These are phyloP conservation scores for Neonectria faginata DNA, from an alignment of 2,329 filamentous ascomycete genomes.

Conservation along the genomic window DNA sequence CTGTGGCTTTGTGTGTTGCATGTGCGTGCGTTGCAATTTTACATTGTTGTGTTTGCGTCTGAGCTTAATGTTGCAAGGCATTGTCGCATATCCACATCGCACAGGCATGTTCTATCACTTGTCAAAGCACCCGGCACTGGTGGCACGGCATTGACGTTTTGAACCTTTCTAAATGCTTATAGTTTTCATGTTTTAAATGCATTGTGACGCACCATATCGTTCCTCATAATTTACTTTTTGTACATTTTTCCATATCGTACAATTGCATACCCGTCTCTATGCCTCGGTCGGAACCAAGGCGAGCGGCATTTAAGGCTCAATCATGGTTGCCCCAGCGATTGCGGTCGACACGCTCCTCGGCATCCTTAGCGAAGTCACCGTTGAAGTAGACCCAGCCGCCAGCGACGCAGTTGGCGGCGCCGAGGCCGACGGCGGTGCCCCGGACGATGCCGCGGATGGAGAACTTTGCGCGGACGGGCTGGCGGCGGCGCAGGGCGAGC, in stretches of 20 bases:
- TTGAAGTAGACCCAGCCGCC: conserved; percentile 65
- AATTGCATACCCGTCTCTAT: not conserved
- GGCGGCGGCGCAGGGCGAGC: conserved; percentile 63
- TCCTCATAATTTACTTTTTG: conserved; percentile 1
- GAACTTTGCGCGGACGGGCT: conserved; percentile 56
- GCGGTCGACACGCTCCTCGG: conserved; percentile 59
- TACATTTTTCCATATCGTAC: conserved; percentile 9
- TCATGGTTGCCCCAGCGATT: conserved; percentile 61
- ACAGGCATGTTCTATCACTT: not conserved
- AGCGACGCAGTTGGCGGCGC: conserved; percentile 60
- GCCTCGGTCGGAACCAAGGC: not conserved
- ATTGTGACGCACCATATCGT: not conserved
- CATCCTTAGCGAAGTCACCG: conserved; percentile 64
- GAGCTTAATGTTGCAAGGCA: not conserved
- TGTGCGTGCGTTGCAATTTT: not conserved
- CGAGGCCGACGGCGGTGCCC: conserved; percentile 62
- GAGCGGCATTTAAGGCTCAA: conserved; percentile 2
- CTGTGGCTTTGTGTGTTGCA: not conserved
- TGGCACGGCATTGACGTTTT: not conserved
- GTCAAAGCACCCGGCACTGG: not conserved
- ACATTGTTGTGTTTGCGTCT: not conserved
- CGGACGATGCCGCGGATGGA: conserved; percentile 63
- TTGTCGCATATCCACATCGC: not conserved
- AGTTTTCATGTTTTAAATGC: not conserved
- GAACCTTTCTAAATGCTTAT: not conserved